Base-by-base conservation (phyloP, 169 alveolate genomes). In the Cryptosporidium bovis region DNA sequence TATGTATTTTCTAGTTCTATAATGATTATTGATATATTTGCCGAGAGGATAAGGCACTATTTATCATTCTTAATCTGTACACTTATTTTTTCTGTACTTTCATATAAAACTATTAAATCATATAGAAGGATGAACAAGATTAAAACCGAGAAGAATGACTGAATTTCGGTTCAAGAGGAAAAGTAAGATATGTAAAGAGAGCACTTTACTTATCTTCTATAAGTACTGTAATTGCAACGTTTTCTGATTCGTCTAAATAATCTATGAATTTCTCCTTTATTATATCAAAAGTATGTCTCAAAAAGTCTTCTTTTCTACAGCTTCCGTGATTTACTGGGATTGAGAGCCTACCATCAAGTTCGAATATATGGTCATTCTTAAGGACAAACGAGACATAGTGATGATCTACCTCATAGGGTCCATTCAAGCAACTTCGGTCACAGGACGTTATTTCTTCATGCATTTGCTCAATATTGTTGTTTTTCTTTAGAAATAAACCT, bases 291-390 rank as follows among this genome's bases (percentile, higher is more conserved):
- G 84, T 10, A 1, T 3, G 27, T 34, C 56, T 71, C n/a, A 71
- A 51, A 36, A 71, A 71, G 51, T 31, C 27, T 18, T 27, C 56
- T 34, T 53, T 71, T 71, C 12, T 8, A 8, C 44, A 53, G 12
- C 4, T 33, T 51, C 84, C 84, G 55, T 71, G 84, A 20, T 33
- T 36, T 16, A 71, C 51, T 71, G 84, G 84, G n/a, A 20, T 8
- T 12, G 68, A 34, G 12, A 71, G 84, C 13, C 68, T 51, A 13
- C 84, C 84, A 53, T 71, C 84, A 48, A 71, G 46, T 56, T 71
- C 84, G 4, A 53, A 7, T 53, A 71, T 29, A 12, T 55, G 1
- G 10, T 55, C 84, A 29, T 55, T 53, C 27, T 10, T 33, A 71
- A 20, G 16, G n/a, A 71, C 40, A 55, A 71, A 71, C 13, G 68